Conservation (phyloP, 2,329 filamentous ascomycete species). For the Cladophialophora carrionii region DNA sequence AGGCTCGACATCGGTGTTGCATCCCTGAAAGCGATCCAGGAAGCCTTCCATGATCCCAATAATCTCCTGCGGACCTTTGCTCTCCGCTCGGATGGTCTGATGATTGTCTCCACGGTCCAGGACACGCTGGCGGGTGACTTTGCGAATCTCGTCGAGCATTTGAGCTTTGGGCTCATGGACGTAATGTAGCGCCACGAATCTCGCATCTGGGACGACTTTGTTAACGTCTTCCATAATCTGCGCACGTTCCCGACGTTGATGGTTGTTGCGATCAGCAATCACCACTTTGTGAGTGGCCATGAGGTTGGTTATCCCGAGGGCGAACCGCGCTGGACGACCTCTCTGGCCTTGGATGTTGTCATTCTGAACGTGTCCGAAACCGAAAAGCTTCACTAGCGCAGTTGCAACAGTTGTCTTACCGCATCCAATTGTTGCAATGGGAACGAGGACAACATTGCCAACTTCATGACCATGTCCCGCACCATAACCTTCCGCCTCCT, state of each 20-base stretch:
- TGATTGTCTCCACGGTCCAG: slow-evolving; percentile 90
- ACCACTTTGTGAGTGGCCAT: slow-evolving; percentile 71
- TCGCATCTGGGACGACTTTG: slow-evolving; percentile 63
- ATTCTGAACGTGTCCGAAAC: slow-evolving; percentile 93
- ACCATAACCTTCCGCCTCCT: slow-evolving; percentile 48
- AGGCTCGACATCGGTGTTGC: slow-evolving; percentile 67
- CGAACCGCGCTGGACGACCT: slow-evolving; percentile 76
- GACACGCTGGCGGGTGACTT: slow-evolving; percentile 76
- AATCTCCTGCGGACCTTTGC: slow-evolving; percentile 72
- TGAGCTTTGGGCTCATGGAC: slow-evolving; percentile 68
- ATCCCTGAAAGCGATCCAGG: slow-evolving; percentile 78
- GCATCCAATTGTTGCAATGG: slow-evolving; percentile 91
- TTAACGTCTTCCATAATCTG: slow-evolving; percentile 82
- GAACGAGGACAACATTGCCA: slow-evolving; percentile 66
- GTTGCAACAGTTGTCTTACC: slow-evolving; percentile 93
- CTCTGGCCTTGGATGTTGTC: slow-evolving; percentile 85
- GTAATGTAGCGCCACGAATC: slow-evolving; percentile 85
- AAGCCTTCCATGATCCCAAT: slow-evolving; percentile 95
- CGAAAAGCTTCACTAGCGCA: slow-evolving; percentile 79
- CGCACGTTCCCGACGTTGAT: slow-evolving; percentile 80
- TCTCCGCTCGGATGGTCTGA: slow-evolving; percentile 90
- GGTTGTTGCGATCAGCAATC: slow-evolving; percentile 92
- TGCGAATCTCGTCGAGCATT: slow-evolving; percentile 71
- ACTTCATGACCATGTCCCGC: slow-evolving; percentile 9
- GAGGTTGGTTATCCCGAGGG: slow-evolving; percentile 66